Conservation (phyloP, 2,329 filamentous ascomycete species). For the Alternaria gansuensis region DNA sequence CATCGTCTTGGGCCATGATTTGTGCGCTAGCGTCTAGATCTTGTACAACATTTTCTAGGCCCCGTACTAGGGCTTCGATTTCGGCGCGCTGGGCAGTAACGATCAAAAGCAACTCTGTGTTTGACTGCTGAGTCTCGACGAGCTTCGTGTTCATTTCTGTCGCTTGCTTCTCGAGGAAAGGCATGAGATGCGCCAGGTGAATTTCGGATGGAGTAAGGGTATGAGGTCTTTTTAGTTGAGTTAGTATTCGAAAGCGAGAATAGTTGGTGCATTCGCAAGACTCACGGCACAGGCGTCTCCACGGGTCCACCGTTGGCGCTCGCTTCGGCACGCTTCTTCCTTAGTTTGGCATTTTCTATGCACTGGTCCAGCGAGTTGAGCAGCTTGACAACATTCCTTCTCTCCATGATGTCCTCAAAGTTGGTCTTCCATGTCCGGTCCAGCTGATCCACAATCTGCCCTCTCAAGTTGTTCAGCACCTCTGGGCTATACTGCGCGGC, state of each 20-base stretch:
- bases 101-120: conserved; percentile 61
- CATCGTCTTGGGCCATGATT: conserved; percentile 52
- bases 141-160: conserved; percentile 61
- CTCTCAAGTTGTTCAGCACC: conserved; percentile 65
- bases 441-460: conserved; percentile 66
- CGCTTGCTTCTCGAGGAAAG: conserved; percentile 63
- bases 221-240: conserved; percentile 59
- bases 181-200: conserved; percentile 66
- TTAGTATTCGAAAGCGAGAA: conserved; percentile 2
- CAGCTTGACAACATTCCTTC: conserved; percentile 64
- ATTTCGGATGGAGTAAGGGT: conserved; percentile 65
- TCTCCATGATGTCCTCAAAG: conserved; percentile 67
- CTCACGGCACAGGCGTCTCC: conserved; percentile 58
- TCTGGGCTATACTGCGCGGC: conserved; percentile 66
- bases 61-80: conserved; percentile 63
- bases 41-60: conserved; percentile 64
- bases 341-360: conserved; percentile 65
- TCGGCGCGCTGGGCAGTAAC: conserved; percentile 65
- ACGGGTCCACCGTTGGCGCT: conserved; percentile 49
- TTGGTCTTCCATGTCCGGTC: conserved; percentile 65
- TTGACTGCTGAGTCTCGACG: conserved; percentile 61
- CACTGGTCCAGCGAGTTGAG: conserved; percentile 69
- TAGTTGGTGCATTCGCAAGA: conserved; percentile 21
- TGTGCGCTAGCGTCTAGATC: conserved; percentile 64
- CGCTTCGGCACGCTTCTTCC: conserved; percentile 58